Percentiles rank a stretch among this genome's conserved stretches.
Evolutionary conservation across 257 asterid species (phyloP).

Genomic region (Solanum bulbocastanum): DNA sequence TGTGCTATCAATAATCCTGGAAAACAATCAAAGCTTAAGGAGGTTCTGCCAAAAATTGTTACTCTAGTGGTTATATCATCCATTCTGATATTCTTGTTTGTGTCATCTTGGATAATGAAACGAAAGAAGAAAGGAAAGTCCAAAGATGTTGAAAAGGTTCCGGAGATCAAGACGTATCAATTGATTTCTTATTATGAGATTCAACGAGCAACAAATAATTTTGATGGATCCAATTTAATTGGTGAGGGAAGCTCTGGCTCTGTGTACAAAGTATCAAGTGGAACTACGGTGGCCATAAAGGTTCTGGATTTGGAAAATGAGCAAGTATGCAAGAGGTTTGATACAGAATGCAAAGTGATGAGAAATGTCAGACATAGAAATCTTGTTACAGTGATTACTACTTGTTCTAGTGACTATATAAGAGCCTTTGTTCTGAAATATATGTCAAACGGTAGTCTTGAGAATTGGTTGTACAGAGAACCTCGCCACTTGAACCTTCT

Average conservation of each 20-base stretch:
- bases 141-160: not conserved
- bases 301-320: slow-evolving; percentile 12
- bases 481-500: not conserved
- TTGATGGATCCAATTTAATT: slow-evolving; percentile 12
- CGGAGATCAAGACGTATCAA: not conserved
- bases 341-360: slow-evolving; percentile 21
- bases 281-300: slow-evolving; percentile 13
- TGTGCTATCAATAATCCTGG: not conserved
- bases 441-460: slow-evolving; percentile 30
- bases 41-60: not conserved
- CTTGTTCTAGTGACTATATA: slow-evolving; percentile 10
- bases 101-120: slow-evolving; percentile 1
- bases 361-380: slow-evolving; percentile 19
- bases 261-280: slow-evolving; percentile 17
- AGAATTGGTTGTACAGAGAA: slow-evolving; percentile 9
- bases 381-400: slow-evolving; percentile 18
- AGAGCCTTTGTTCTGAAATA: slow-evolving; percentile 19
- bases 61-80: slow-evolving; percentile 1
- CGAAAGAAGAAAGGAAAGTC: not conserved
- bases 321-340: slow-evolving; percentile 11
- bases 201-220: slow-evolving; percentile 15
- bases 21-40: not conserved
- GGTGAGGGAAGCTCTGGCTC: slow-evolving; percentile 30
- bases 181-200: slow-evolving; percentile 12
- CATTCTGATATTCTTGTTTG: not conserved